Evolutionary conservation across 352 stramenopile genomes (phyloP).

Genomic region (Pythium rhizo-oryzae): DNA sequence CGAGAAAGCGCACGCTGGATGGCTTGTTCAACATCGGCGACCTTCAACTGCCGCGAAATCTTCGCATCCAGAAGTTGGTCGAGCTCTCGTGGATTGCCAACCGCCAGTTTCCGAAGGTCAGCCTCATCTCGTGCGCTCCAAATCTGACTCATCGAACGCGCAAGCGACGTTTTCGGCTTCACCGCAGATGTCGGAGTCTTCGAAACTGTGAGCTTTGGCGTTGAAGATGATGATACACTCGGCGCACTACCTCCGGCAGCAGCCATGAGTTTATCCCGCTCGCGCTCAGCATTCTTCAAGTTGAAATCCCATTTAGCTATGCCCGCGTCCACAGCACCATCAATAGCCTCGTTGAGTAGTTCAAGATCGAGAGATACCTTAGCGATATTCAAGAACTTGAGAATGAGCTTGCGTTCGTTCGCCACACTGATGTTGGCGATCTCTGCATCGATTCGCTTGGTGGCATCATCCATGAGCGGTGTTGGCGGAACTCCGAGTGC

Average conservation of each 20-base stretch:
- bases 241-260: constrained; percentile 4
- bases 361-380: constrained; percentile 73
- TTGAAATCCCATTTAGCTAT: constrained; percentile 85
- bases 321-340: constrained; percentile 55
- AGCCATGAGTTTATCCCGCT: constrained; percentile 61
- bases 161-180: constrained; percentile 5
- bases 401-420: constrained; percentile 69
- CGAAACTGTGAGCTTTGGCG: not conserved
- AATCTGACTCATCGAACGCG: constrained; percentile 2
- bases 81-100: constrained; percentile 32
- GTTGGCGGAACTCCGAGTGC: constrained; percentile 40
- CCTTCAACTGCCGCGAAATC: constrained; percentile 43
- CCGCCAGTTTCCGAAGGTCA: constrained; percentile 53
- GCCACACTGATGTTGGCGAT: constrained; percentile 22
- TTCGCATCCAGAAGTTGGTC: constrained; percentile 37
- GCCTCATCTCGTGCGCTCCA: constrained; percentile 5
- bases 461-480: constrained; percentile 36
- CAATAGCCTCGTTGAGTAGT: constrained; percentile 67
- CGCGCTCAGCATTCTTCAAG: constrained; percentile 72
- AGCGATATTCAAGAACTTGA: constrained; percentile 75
- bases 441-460: constrained; percentile 26
- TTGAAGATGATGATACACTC: not conserved
- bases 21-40: constrained; percentile 43
- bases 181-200: not conserved
- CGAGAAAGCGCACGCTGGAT: constrained; percentile 39